phyloP scores from a whole-genome alignment of 176 grass and related monocot genomes.

The Tuctoria greenei region DNA sequence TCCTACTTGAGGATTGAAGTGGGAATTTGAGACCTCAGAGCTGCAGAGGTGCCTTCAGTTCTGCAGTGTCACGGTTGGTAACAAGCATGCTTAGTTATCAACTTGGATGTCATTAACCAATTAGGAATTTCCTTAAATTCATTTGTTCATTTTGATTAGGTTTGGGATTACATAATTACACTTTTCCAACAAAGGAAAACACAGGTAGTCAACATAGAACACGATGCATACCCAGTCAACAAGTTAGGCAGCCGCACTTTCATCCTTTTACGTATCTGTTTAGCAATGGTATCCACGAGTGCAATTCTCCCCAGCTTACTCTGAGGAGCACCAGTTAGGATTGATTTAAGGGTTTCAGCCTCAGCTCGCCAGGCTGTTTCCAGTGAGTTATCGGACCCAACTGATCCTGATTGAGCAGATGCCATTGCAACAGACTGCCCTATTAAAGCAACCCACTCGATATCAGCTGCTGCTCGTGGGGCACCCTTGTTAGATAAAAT shows the following conservation, averaged over 20 bases:
- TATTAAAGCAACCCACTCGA: slow-evolving; percentile 82
- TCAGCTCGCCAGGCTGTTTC: no score
- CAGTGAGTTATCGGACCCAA: no score
- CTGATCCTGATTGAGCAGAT: slow-evolving; percentile 79
- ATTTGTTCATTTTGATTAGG: neutral
- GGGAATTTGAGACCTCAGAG: neutral
- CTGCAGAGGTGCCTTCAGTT: neutral
- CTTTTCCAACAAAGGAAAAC: neutral
- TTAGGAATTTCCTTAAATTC: neutral
- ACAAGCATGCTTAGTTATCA: neutral
- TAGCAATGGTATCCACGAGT: slow-evolving; percentile 78
- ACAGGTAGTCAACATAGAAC: neutral
- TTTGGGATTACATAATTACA: neutral
- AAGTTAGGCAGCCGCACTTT: slow-evolving; percentile 83
- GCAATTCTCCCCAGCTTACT: slow-evolving; percentile 86
- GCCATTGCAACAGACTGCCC: slow-evolving; percentile 90
- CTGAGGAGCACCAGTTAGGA: slow-evolving; percentile 69
- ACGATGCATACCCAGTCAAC: slow-evolving; percentile 58
- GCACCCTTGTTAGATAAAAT: slow-evolving; percentile 70
- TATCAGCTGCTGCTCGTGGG: slow-evolving; percentile 62
- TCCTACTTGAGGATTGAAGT: no score
- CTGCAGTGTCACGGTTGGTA: neutral
- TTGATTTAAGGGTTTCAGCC: no score
- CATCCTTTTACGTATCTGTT: slow-evolving; percentile 89
- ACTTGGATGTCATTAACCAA: neutral